phyloP scores from a whole-genome alignment of 176 grass and related monocot species.

The Microstegium vimineum region DNA sequence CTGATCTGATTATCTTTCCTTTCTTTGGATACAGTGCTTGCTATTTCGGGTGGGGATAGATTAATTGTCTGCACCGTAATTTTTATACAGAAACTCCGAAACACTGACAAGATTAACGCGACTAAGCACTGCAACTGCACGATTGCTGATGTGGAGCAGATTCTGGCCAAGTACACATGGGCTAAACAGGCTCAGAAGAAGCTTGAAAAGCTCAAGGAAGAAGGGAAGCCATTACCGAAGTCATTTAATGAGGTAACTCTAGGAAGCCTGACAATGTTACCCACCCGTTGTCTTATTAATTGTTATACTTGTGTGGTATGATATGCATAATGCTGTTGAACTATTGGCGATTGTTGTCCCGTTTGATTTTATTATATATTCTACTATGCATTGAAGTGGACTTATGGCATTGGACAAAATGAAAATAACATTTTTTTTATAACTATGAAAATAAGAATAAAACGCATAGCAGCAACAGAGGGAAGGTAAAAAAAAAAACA shows the following conservation, averaged over 20 bases:
- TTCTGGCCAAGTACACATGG: constrained; percentile 87
- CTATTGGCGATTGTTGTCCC: neutral
- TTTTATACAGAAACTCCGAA: constrained; percentile 57
- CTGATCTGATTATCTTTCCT: neutral
- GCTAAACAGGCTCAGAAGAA: constrained; percentile 89
- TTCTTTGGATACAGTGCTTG: neutral
- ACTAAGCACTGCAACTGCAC: constrained; percentile 88
- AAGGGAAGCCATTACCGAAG: constrained; percentile 86
- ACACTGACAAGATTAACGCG: constrained; percentile 66
- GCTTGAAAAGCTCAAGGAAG: constrained; percentile 70
- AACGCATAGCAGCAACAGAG: neutral
- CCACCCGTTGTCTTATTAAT: neutral
- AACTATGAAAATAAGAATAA: neutral
- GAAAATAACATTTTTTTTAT: too few relatives aligned
- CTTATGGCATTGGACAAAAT: neutral
- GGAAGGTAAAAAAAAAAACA: neutral
- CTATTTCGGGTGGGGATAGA: neutral
- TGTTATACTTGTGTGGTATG: neutral
- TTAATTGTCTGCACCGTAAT: constrained; percentile 13
- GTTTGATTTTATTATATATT: neutral
- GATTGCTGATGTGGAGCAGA: constrained; percentile 88
- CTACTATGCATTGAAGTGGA: neutral
- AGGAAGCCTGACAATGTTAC: neutral
- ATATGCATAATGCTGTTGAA: neutral
- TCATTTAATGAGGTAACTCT: constrained; percentile 67